phyloP scores from a whole-genome alignment of 1,284 basidiomycete species.

The Malassezia equina region DNA sequence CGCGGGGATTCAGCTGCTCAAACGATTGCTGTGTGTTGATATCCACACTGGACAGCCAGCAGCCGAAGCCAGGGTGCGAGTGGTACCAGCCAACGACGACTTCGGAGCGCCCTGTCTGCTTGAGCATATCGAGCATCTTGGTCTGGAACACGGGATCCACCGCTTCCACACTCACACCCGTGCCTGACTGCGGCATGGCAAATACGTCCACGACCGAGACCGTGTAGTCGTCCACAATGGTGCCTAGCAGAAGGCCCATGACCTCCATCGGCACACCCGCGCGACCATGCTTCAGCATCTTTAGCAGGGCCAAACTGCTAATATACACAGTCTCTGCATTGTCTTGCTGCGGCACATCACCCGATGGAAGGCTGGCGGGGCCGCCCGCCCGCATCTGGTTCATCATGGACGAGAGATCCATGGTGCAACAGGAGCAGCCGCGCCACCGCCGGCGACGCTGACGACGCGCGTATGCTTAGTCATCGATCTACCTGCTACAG shows the following conservation, averaged over 20 bases:
- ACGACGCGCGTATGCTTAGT: slow-evolving; percentile 4
- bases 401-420: slow-evolving; percentile 42
- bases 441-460: background rate
- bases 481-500: background rate
- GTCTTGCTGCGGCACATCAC: slow-evolving; percentile 49
- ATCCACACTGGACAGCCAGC: slow-evolving; percentile 97
- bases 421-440: slow-evolving; percentile 9
- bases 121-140: slow-evolving; percentile 98
- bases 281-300: slow-evolving; percentile 99
- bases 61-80: slow-evolving; percentile 98
- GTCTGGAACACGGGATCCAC: slow-evolving; percentile 98
- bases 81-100: slow-evolving; percentile 99
- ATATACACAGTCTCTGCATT: slow-evolving; percentile 48
- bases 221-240: slow-evolving; percentile 92
- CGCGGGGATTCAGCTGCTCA: slow-evolving; percentile 84
- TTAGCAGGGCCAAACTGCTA: slow-evolving; percentile 42
- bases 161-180: slow-evolving; percentile 94
- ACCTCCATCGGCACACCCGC: slow-evolving; percentile 99
- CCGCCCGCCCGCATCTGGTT: slow-evolving; percentile 37
- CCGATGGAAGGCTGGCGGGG: slow-evolving; percentile 20
- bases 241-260: slow-evolving; percentile 98
- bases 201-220: slow-evolving; percentile 90
- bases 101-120: slow-evolving; percentile 95
- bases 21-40: slow-evolving; percentile 99
- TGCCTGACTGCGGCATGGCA: slow-evolving; percentile 98